A percentile compares a stretch with the other conserved stretches of the same genome.
These are phyloP conservation scores for Globisporangium solare DNA, from an alignment of 352 stramenopile genomes.

Conservation along the genomic window DNA sequence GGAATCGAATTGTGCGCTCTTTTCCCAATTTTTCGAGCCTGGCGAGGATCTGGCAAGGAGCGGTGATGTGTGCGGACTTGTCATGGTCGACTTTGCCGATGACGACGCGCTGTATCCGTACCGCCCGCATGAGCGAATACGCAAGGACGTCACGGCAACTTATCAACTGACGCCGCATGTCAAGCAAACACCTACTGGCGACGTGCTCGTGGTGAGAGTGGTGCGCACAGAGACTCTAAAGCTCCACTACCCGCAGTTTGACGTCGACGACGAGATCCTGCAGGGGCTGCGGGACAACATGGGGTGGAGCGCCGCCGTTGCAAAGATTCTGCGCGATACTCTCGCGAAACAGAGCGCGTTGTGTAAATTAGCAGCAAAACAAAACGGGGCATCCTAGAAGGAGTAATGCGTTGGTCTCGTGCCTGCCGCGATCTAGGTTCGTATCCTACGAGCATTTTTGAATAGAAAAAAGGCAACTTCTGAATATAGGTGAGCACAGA, in stretches of 20 bases:
- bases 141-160: conserved; percentile 23
- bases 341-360: background rate
- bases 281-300: conserved; percentile 23
- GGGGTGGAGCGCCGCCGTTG: conserved; percentile 23
- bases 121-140: conserved; percentile 17
- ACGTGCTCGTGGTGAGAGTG: conserved; percentile 26
- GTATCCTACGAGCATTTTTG: no score
- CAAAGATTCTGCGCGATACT: conserved; percentile 26
- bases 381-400: no score
- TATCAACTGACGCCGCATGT: conserved; percentile 16
- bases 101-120: conserved; percentile 35
- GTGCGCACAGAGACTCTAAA: conserved; percentile 20
- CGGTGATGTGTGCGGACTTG: conserved; percentile 13
- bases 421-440: no score
- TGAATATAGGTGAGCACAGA: no score
- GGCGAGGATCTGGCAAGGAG: conserved; percentile 2
- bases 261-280: conserved; percentile 5
- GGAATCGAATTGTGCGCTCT: conserved; percentile 24
- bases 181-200: conserved; percentile 2
- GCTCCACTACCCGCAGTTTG: conserved; percentile 20
- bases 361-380: no score
- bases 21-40: conserved; percentile 19
- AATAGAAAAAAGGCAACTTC: no score
- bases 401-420: no score
- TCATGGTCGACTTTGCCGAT: conserved; percentile 23